phyloP scores from a whole-genome alignment of 2,329 filamentous ascomycete genomes.

The Diaporthe nobilis region DNA sequence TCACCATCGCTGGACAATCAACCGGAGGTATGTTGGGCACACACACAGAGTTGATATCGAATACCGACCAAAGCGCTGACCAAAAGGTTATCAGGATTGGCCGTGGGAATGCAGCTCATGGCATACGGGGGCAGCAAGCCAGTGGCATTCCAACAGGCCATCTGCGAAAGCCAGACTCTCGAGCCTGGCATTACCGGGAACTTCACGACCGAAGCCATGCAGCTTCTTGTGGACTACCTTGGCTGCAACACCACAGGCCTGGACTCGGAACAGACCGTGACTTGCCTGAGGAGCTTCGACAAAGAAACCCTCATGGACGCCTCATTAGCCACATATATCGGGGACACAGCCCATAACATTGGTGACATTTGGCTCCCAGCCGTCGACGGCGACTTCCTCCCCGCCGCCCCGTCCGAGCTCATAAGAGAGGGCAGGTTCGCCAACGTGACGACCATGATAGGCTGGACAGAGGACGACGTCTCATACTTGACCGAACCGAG shows the following conservation, averaged over 20 bases:
- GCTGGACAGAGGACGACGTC: conserved; percentile 62
- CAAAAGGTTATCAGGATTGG: conserved; percentile 49
- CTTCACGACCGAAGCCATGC: conserved; percentile 63
- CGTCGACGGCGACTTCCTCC: conserved; percentile 65
- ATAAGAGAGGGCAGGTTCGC: conserved; percentile 57
- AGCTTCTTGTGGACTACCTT: conserved; percentile 56
- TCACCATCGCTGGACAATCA: conserved; percentile 43
- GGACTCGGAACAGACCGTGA: conserved; percentile 59
- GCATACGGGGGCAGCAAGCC: conserved; percentile 61
- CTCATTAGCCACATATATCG: conserved; percentile 57
- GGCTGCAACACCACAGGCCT: conserved; percentile 59
- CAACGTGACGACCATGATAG: conserved; percentile 57
- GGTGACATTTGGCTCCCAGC: conserved; percentile 66
- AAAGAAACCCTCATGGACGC: conserved; percentile 59
- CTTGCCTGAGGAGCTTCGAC: conserved; percentile 61
- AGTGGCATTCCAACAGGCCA: conserved; percentile 60
- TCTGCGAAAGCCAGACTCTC: conserved; percentile 62
- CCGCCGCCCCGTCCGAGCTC: conserved; percentile 58
- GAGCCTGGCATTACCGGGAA: conserved; percentile 65
- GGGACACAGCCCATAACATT: conserved; percentile 60
- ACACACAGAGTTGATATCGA: neutral
- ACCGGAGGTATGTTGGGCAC: conserved; percentile 33
- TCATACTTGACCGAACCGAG: conserved; percentile 57
- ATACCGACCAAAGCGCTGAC: neutral
- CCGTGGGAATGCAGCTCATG: conserved; percentile 63